These are phyloP conservation scores for Boletus reticulatus DNA, from an alignment of 768 basidiomycete species.

Conservation along the genomic window DNA sequence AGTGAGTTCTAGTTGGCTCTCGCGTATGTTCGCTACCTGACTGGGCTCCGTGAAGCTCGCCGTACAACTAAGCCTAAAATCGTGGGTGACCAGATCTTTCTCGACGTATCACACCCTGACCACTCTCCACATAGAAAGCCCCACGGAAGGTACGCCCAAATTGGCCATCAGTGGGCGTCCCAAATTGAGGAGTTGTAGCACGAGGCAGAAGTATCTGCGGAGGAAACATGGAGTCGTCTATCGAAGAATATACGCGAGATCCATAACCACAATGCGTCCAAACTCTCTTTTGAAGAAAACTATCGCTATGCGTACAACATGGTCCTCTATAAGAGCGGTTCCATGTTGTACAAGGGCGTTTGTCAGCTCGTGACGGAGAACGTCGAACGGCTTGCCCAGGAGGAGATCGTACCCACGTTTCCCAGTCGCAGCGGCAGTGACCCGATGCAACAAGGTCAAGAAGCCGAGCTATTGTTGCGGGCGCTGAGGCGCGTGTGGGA, in stretches of 20 bases:
- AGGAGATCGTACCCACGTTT: constrained; percentile 79
- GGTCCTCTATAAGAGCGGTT: constrained; percentile 84
- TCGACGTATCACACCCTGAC: constrained; percentile 19
- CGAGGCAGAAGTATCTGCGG: constrained; percentile 70
- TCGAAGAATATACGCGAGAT: constrained; percentile 90
- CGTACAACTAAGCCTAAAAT: constrained; percentile 39
- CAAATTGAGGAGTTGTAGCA: constrained; percentile 43
- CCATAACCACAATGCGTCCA: constrained; percentile 88
- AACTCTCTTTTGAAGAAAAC: constrained; percentile 89
- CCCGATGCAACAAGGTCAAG: constrained; percentile 71
- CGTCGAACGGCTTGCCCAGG: constrained; percentile 72
- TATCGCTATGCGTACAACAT: constrained; percentile 94
- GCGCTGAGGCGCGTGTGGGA: constrained; percentile 87
- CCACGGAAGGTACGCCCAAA: constrained; percentile 42
- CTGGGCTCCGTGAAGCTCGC: constrained; percentile 19
- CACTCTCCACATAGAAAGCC: constrained; percentile 37
- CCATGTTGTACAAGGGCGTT: constrained; percentile 84
- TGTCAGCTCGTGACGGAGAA: constrained; percentile 77
- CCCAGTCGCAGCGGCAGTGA: constrained; percentile 69
- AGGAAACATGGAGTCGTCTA: constrained; percentile 81
- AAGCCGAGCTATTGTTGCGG: constrained; percentile 83
- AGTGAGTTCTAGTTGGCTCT: constrained; percentile 16
- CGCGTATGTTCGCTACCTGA: constrained; percentile 11
- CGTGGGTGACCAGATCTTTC: constrained; percentile 34
- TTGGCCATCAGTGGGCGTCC: not conserved